These are phyloP conservation scores for Monoraphidium neglectum DNA, from an alignment of 139 green algal species.

Conservation along the genomic window DNA sequence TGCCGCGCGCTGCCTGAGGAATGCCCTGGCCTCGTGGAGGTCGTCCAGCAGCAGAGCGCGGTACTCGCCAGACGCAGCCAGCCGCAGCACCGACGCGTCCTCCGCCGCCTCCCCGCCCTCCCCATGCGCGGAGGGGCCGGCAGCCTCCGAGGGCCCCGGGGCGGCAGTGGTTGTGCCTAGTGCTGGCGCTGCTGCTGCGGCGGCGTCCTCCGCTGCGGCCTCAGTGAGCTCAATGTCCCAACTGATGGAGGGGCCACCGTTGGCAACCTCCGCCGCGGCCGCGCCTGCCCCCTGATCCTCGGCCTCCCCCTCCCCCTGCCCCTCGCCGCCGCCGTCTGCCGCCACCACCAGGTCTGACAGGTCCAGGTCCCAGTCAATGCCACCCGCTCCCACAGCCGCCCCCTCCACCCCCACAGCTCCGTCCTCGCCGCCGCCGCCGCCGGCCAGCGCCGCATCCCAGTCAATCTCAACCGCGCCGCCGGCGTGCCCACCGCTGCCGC, in stretches of 20 bases:
- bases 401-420: neutral
- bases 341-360: neutral
- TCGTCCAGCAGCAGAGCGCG: slow-evolving; percentile 53
- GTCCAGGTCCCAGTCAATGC: slow-evolving; percentile 7
- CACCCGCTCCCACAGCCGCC: neutral
- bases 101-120: neutral
- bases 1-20: slow-evolving; percentile 43
- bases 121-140: neutral
- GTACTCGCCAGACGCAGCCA: slow-evolving; percentile 31
- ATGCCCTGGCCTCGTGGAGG: slow-evolving; percentile 59
- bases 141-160: neutral
- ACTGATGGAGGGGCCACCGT: neutral
- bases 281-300: neutral
- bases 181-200: slow-evolving; percentile 2
- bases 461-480: too few relatives aligned
- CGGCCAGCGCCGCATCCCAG: neutral
- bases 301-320: neutral
- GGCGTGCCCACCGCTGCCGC: too few relatives aligned
- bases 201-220: neutral
- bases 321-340: slow-evolving; percentile 14
- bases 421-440: neutral
- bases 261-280: slow-evolving; percentile 5
- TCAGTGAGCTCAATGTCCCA: neutral
- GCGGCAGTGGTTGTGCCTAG: neutral
- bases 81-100: slow-evolving; percentile 12